Percentiles rank a stretch among this genome's conserved stretches.
These are phyloP conservation scores for Xylaria acuta DNA, from an alignment of 495 filamentous ascomycete genomes.

Conservation along the genomic window DNA sequence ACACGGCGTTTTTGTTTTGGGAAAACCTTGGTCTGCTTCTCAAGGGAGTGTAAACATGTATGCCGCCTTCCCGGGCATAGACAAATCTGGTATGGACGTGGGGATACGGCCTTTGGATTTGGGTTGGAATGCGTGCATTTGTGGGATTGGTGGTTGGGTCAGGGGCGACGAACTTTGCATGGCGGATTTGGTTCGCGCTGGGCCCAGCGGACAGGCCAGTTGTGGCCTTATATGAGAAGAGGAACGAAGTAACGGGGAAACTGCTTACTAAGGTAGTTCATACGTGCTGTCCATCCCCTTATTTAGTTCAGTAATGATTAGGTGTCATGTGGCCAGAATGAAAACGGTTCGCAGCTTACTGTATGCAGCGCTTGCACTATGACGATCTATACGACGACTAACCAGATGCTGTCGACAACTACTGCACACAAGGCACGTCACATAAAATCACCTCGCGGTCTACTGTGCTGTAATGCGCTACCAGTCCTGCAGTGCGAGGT, in stretches of 20 bases:
- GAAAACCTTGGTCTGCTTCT: constrained; percentile 7
- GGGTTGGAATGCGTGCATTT: constrained; percentile 28
- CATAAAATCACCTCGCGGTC: neutral
- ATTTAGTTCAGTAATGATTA: constrained; percentile 24
- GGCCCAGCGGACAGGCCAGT: neutral
- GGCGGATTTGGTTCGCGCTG: constrained; percentile 11
- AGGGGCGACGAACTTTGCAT: constrained; percentile 20
- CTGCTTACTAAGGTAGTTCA: constrained; percentile 7
- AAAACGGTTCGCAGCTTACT: neutral
- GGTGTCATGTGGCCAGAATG: neutral
- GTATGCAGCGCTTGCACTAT: neutral
- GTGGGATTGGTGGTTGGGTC: constrained; percentile 28
- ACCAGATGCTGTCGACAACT: neutral
- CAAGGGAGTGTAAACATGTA: constrained; percentile 8
- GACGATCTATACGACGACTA: neutral
- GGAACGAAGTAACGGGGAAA: constrained; percentile 15
- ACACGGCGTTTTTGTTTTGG: constrained; percentile 26
- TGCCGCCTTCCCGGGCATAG: constrained; percentile 11
- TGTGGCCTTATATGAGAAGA: constrained; percentile 1
- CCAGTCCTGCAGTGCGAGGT: neutral
- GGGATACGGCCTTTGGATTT: constrained; percentile 23
- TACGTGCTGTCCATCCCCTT: neutral
- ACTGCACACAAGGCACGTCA: neutral
- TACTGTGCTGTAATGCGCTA: neutral
- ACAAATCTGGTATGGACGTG: constrained; percentile 23